A percentile compares a stretch with the other conserved stretches of the same genome.
Evolutionary conservation across 2,329 filamentous ascomycete genomes (phyloP).

Genomic region (Nemania diffusa): DNA sequence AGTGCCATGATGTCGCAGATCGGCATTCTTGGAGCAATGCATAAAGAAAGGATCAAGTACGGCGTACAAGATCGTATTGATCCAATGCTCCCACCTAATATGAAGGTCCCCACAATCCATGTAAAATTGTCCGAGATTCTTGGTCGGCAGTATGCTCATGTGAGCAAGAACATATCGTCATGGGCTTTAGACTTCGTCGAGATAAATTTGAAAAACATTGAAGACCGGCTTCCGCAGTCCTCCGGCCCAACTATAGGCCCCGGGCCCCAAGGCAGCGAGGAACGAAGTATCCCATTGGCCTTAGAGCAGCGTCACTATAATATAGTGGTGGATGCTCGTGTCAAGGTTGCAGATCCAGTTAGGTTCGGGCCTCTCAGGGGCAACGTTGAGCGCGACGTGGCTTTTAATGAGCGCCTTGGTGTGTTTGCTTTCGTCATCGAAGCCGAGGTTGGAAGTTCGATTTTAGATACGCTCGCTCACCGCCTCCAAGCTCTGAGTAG

Average conservation of each 20-base stretch:
- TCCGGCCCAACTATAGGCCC: constrained; percentile 16
- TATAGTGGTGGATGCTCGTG: constrained; percentile 63
- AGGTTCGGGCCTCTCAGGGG: constrained; percentile 66
- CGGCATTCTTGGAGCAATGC: constrained; percentile 60
- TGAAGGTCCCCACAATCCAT: constrained; percentile 60
- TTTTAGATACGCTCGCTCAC: constrained; percentile 67
- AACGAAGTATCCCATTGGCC: constrained; percentile 14
- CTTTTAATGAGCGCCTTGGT: constrained; percentile 68
- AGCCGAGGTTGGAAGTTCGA: constrained; percentile 66
- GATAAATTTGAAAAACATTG: constrained; percentile 65
- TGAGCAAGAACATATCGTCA: constrained; percentile 43
- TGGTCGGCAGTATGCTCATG: constrained; percentile 37
- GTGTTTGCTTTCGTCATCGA: constrained; percentile 71
- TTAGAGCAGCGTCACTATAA: constrained; percentile 47
- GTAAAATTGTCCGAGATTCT: constrained; percentile 61
- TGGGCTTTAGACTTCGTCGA: constrained; percentile 71
- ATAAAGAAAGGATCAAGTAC: constrained; percentile 57
- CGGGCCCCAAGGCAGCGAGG: constrained; percentile 21
- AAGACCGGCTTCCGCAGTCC: constrained; percentile 38
- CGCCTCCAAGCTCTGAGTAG: constrained; percentile 75
- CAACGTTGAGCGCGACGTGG: constrained; percentile 69
- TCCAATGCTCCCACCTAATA: constrained; percentile 54
- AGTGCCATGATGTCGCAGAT: constrained; percentile 63
- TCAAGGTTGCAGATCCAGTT: constrained; percentile 63
- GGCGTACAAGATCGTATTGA: constrained; percentile 49